Base-by-base conservation (phyloP, 257 asterid species). In the Plantago major region DNA sequence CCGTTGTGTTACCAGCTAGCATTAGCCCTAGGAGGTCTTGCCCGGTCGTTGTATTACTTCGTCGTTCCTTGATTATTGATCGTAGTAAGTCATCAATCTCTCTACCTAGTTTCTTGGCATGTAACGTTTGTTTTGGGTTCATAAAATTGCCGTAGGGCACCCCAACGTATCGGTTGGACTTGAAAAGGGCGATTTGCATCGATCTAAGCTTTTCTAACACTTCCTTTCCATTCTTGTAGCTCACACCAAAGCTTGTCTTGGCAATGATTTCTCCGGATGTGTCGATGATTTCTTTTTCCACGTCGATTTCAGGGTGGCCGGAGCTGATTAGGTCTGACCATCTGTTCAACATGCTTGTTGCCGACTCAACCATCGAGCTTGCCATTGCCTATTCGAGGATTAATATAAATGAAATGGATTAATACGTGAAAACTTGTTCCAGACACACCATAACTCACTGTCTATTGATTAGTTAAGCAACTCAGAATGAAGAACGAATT, bases 241-340 rank as follows among this genome's bases (percentile, higher is more conserved):
- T 82, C 38, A 89, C 42, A 1, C 97, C 97, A 10, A 89, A 89
- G 75, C 91, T 84, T 2, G 94, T 73, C 42, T 71, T 86, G 0
- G 95, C 96, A 0, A 92, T 92, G 30, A 92, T 92, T 63, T 92
- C 97, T 1, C 93, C 99, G 0, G 99, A 89, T 0, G 89, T 84
- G 47, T 58, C 12, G 4, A 84, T 79, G 46, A 92, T 81, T 46
- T 92, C 99, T 10, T 65, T 63, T 77, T 89, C 97, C 2, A 78
- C 88, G 59, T 92, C 88, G 50, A 92, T 79, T 69, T 84, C 94
- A 8, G 71, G 69, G 0, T 67, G 70, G 6, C 90, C 91, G 1
- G 89, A 78, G 58, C n/a, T 54, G 19, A 83, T 63, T 6, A 53
- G 72, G 42, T 37, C 13, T 6, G 75, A 52, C 99, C 99, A 92